Evolutionary conservation across 805 yeast genomes (phyloP).

Genomic region (Lachancea quebecensis): DNA sequence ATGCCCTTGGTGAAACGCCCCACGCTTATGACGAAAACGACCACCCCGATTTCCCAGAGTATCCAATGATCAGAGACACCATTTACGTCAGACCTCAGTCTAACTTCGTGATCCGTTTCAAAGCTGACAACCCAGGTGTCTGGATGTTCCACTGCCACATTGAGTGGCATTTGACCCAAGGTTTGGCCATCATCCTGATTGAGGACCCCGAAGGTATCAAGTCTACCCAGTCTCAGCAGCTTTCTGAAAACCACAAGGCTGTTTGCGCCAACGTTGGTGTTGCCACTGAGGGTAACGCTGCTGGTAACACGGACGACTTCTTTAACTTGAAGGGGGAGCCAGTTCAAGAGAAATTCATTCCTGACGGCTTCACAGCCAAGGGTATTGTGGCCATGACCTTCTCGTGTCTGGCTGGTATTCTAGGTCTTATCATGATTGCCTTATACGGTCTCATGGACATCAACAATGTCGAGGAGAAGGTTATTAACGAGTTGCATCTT

Average conservation of each 20-base stretch:
- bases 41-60: slow-evolving; percentile 50
- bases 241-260: slow-evolving; percentile 53
- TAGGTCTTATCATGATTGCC: slow-evolving; percentile 73
- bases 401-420: slow-evolving; percentile 76
- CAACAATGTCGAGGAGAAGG: slow-evolving; percentile 56
- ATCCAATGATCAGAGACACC: slow-evolving; percentile 82
- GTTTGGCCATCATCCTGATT: slow-evolving; percentile 70
- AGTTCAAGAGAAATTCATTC: slow-evolving; percentile 59
- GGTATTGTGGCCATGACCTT: slow-evolving; percentile 93
- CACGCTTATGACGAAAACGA: slow-evolving; percentile 49
- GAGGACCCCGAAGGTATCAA: slow-evolving; percentile 79
- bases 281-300: slow-evolving; percentile 74
- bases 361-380: slow-evolving; percentile 86
- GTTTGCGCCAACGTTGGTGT: slow-evolving; percentile 56
- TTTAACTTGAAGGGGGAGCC: slow-evolving; percentile 70
- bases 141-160: slow-evolving; percentile 99
- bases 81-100: slow-evolving; percentile 77
- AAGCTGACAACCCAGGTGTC: slow-evolving; percentile 93
- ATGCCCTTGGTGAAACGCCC: slow-evolving; percentile 45
- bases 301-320: slow-evolving; percentile 61
- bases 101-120: slow-evolving; percentile 77
- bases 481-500: slow-evolving; percentile 46
- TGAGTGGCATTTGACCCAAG: slow-evolving; percentile 97
- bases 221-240: slow-evolving; percentile 41
- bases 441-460: slow-evolving; percentile 84